Conservation (phyloP, 768 basidiomycete genomes). For the Porpolomopsis calyptriformis region DNA sequence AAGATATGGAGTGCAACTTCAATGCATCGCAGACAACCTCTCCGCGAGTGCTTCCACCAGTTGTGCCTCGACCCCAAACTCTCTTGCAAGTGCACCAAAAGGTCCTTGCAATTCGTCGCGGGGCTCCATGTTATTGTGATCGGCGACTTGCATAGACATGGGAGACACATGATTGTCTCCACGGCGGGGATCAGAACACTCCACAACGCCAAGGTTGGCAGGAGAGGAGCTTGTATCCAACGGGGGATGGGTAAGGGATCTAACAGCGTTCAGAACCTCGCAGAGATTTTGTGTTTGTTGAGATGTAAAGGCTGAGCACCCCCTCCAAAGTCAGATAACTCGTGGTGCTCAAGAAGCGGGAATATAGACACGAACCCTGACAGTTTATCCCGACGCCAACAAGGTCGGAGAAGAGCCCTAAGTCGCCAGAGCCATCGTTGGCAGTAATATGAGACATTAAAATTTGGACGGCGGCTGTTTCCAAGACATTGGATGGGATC, state of each 20-base stretch:
- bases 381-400: constrained; percentile 44
- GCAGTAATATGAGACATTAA: constrained; percentile 41
- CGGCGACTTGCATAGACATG: neutral
- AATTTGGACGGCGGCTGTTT: constrained; percentile 43
- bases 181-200: too few species aligned
- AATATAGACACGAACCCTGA: constrained; percentile 34
- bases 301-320: constrained; percentile 46
- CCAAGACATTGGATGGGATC: constrained; percentile 3
- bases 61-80: constrained; percentile 64
- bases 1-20: neutral
- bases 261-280: constrained; percentile 32
- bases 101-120: constrained; percentile 11
- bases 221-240: constrained; percentile 3
- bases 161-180: neutral
- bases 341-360: neutral
- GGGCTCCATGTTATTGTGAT: neutral
- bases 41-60: constrained; percentile 59
- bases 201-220: too few species aligned
- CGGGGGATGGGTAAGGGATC: constrained; percentile 11
- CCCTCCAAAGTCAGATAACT: neutral
- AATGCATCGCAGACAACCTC: constrained; percentile 30
- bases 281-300: constrained; percentile 44
- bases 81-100: constrained; percentile 51
- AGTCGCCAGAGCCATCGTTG: constrained; percentile 26
- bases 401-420: constrained; percentile 32